Percentiles rank a stretch among this genome's conserved stretches.
phyloP scores from a whole-genome alignment of 2,329 filamentous ascomycete species.

The Fonsecaea nubica region DNA sequence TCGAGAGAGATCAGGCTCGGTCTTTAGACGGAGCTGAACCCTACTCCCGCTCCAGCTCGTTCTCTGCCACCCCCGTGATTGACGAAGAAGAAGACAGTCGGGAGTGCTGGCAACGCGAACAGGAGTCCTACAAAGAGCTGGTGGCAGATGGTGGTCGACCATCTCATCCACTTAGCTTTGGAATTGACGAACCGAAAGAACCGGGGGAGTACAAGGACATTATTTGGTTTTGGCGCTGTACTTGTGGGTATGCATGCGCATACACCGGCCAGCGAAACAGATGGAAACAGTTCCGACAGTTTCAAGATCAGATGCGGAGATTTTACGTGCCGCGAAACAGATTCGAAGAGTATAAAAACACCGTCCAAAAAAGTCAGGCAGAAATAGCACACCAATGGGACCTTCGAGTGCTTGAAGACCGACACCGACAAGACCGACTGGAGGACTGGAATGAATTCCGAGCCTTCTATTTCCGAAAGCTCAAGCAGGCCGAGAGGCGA shows the following conservation, averaged over 20 bases:
- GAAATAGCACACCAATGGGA: slow-evolving; percentile 20
- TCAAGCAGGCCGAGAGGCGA: not conserved
- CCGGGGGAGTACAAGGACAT: slow-evolving; percentile 15
- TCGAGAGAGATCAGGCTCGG: slow-evolving; percentile 16
- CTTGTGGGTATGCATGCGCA: not conserved
- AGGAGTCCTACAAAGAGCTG: slow-evolving; percentile 18
- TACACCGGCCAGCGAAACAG: not conserved
- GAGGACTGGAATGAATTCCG: slow-evolving; percentile 26
- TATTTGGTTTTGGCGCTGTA: slow-evolving; percentile 5
- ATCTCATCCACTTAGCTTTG: slow-evolving; percentile 18
- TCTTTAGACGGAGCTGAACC: slow-evolving; percentile 15
- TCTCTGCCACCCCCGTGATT: not conserved
- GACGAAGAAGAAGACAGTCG: slow-evolving; percentile 10
- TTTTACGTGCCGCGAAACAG: slow-evolving; percentile 6
- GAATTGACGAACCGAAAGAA: slow-evolving; percentile 11
- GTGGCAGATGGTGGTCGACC: slow-evolving; percentile 20
- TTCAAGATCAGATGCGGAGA: slow-evolving; percentile 20
- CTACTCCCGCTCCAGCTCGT: slow-evolving; percentile 5
- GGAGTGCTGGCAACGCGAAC: slow-evolving; percentile 13
- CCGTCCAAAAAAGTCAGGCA: slow-evolving; percentile 13
- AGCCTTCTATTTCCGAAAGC: slow-evolving; percentile 7
- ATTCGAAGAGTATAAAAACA: slow-evolving; percentile 10
- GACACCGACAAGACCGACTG: slow-evolving; percentile 22
- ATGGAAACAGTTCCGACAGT: slow-evolving; percentile 12
- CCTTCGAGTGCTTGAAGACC: slow-evolving; percentile 24